phyloP scores from a whole-genome alignment of 352 stramenopile species.

The Ophiocytium majus region DNA sequence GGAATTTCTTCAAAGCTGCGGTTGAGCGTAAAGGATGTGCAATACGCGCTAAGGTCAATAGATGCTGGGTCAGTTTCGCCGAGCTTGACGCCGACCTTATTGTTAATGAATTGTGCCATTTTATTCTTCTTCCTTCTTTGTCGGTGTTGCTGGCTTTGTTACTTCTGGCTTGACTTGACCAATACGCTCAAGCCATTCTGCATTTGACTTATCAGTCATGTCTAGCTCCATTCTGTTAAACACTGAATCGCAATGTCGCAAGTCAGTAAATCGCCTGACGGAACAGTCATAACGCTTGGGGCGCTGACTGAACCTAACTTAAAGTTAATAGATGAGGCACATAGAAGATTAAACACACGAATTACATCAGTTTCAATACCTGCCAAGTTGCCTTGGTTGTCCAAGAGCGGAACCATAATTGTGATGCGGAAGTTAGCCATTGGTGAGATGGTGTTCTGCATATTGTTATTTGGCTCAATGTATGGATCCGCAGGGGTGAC shows the following conservation, averaged over 20 bases:
- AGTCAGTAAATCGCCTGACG: constrained; percentile 3
- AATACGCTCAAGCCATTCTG: too few species aligned
- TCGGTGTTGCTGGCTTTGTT: constrained; percentile 1
- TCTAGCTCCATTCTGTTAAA: neutral
- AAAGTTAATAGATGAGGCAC: neutral
- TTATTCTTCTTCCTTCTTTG: neutral
- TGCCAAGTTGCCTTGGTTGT: neutral
- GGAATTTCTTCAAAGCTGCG: neutral
- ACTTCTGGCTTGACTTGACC: neutral
- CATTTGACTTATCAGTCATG: too few species aligned
- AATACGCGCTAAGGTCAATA: neutral
- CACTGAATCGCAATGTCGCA: neutral
- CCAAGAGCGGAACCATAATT: constrained; percentile 11
- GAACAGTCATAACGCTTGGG: neutral
- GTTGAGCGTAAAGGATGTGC: neutral
- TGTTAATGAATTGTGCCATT: neutral
- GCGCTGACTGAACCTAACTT: neutral
- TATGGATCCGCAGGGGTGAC: neutral
- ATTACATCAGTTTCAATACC: constrained; percentile 8
- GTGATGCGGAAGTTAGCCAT: constrained; percentile 2
- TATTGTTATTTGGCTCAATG: neutral
- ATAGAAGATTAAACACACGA: constrained; percentile 1
- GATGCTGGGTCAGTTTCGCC: too few species aligned
- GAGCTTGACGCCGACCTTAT: too few species aligned
- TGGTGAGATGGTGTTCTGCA: neutral